phyloP scores from a whole-genome alignment of 768 basidiomycete species.

The Punctularia strigosozonata region DNA sequence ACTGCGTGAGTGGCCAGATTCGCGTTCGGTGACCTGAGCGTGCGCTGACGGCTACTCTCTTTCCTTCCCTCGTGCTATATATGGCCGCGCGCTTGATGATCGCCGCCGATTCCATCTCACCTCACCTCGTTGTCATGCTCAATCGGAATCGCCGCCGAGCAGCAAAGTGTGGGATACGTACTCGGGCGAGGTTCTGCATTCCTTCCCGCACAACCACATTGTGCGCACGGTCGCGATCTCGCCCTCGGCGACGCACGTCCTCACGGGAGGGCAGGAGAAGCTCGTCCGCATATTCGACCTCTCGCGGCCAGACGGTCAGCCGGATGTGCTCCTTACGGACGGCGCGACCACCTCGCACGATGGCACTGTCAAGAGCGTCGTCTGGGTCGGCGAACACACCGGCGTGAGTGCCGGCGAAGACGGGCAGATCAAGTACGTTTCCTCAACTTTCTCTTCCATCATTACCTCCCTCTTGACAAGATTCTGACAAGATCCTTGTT shows the following conservation, averaged over 20 bases:
- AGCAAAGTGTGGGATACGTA: constrained; percentile 97
- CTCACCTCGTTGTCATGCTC: neutral
- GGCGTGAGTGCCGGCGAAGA: constrained; percentile 91
- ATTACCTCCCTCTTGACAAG: neutral
- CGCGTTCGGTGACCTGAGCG: no score
- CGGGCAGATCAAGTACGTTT: constrained; percentile 69
- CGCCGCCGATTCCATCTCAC: neutral
- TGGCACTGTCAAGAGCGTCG: constrained; percentile 83
- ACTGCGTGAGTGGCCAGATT: constrained; percentile 94
- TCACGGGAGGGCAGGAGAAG: constrained; percentile 96
- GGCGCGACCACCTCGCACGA: constrained; percentile 60
- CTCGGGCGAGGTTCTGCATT: constrained; percentile 76
- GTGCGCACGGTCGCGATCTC: constrained; percentile 91
- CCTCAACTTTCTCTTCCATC: neutral
- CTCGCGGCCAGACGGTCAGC: constrained; percentile 73
- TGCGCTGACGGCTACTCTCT: no score
- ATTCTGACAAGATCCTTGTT: constrained; percentile 3
- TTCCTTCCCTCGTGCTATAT: no score
- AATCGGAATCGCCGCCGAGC: constrained; percentile 4
- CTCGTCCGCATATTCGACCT: constrained; percentile 94
- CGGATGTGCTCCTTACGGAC: constrained; percentile 61
- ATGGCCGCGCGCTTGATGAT: no score
- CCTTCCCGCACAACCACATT: constrained; percentile 98
- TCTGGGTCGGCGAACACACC: constrained; percentile 84
- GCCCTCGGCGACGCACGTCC: constrained; percentile 50